Conservation (phyloP, 2,329 filamentous ascomycete genomes). For the Scorias spongiosa region DNA sequence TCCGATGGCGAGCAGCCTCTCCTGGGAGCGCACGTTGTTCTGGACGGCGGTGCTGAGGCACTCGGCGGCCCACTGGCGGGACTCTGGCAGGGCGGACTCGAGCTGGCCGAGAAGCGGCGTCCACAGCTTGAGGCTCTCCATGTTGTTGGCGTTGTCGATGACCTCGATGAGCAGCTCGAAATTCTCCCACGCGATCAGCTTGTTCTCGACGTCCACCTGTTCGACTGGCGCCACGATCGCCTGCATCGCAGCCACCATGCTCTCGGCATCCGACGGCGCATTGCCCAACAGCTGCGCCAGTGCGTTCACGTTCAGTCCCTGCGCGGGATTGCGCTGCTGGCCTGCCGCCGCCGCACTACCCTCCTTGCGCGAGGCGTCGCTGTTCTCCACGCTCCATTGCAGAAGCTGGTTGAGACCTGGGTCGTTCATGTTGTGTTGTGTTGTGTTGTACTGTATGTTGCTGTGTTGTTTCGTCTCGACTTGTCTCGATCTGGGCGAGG, state of each 20-base stretch:
- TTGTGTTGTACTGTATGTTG: neutral
- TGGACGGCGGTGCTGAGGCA: slow-evolving; percentile 89
- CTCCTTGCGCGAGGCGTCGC: slow-evolving; percentile 26
- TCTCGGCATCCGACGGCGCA: slow-evolving; percentile 75
- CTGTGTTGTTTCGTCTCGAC: neutral
- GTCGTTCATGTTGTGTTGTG: slow-evolving; percentile 30
- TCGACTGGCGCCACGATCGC: slow-evolving; percentile 44
- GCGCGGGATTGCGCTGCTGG: slow-evolving; percentile 21
- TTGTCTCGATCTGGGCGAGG: too few relatives aligned
- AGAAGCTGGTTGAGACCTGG: slow-evolving; percentile 61
- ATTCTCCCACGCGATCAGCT: slow-evolving; percentile 80
- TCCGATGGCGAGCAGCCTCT: slow-evolving; percentile 47
- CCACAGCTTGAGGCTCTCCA: slow-evolving; percentile 68
- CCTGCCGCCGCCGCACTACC: slow-evolving; percentile 14
- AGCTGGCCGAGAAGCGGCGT: slow-evolving; percentile 59
- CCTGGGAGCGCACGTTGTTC: slow-evolving; percentile 81
- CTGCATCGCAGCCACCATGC: slow-evolving; percentile 76
- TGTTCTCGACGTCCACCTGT: slow-evolving; percentile 55
- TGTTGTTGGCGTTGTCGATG: slow-evolving; percentile 94
- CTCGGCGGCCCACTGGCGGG: slow-evolving; percentile 82
- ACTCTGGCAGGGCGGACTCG: slow-evolving; percentile 45
- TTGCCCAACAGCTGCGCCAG: slow-evolving; percentile 57
- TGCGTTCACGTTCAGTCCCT: slow-evolving; percentile 49
- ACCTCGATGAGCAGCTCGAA: slow-evolving; percentile 84
- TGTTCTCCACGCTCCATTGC: slow-evolving; percentile 61